Evolutionary conservation across 495 filamentous ascomycete species (phyloP).

Genomic region (Penicillium tannophilum): DNA sequence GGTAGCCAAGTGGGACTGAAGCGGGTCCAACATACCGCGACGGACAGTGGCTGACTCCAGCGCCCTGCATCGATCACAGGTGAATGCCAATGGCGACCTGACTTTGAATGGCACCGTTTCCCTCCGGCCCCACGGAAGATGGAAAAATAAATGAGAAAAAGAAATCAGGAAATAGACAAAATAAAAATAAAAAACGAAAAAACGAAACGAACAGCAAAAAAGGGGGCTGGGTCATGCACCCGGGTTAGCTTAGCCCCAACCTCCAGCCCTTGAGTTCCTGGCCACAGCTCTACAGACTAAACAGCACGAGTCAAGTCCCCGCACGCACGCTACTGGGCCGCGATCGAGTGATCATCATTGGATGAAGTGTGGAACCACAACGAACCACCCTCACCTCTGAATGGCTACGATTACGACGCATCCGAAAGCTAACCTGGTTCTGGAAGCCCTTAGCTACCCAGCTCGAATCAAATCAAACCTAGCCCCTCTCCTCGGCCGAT

Average conservation of each 20-base stretch:
- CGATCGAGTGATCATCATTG: conserved; percentile 1
- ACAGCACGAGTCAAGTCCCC: conserved; percentile 8
- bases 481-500: conserved; percentile 1
- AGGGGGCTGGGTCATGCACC: conserved; percentile 20
- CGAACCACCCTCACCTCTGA: conserved; percentile 4
- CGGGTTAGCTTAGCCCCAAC: conserved; percentile 27
- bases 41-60: conserved; percentile 18
- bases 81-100: conserved; percentile 24
- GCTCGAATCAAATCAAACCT: conserved; percentile 7
- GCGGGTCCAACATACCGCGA: conserved; percentile 28
- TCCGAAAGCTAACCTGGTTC: conserved; percentile 26
- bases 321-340: conserved; percentile 3
- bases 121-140: conserved; percentile 23
- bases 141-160: conserved; percentile 4
- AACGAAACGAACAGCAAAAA: background rate
- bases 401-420: conserved; percentile 22
- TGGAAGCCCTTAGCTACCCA: conserved; percentile 20
- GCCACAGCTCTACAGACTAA: background rate
- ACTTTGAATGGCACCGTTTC: conserved; percentile 27
- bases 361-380: background rate
- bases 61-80: conserved; percentile 45
- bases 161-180: conserved; percentile 1
- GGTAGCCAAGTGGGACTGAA: conserved; percentile 4
- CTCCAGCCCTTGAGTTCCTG: conserved; percentile 24
- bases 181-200: conserved; percentile 5